Percentiles rank a stretch among this genome's conserved stretches.
These are phyloP conservation scores for Phylloporus sp. DNA, from an alignment of 768 basidiomycete genomes.

Conservation along the genomic window DNA sequence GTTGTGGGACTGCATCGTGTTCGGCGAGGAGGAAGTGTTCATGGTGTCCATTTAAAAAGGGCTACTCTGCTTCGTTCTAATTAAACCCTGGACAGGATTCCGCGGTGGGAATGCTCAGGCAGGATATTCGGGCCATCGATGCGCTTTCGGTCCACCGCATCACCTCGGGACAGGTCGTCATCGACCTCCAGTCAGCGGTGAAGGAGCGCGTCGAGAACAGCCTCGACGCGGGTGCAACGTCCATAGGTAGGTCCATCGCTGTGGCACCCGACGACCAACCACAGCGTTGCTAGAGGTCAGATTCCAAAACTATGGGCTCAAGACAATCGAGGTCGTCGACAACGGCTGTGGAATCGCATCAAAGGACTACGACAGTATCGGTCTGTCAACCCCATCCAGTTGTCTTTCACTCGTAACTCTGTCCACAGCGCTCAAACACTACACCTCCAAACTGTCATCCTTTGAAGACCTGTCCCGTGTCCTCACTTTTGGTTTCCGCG, in stretches of 20 bases:
- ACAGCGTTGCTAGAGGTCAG: conserved; percentile 62
- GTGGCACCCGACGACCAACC: neutral
- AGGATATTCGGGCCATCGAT: conserved; percentile 61
- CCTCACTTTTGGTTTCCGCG: conserved; percentile 88
- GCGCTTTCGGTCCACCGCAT: conserved; percentile 77
- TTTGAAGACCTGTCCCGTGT: conserved; percentile 70
- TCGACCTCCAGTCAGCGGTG: conserved; percentile 89
- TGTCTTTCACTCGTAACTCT: neutral
- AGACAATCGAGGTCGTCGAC: conserved; percentile 83
- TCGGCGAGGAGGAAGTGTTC: neutral
- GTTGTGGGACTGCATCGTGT: conserved; percentile 31
- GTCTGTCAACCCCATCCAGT: conserved; percentile 34
- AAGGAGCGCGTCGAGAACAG: conserved; percentile 98
- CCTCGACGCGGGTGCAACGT: conserved; percentile 86
- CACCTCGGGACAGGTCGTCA: conserved; percentile 91
- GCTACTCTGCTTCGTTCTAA: too few species aligned
- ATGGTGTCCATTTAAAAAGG: neutral
- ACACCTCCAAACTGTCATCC: conserved; percentile 84
- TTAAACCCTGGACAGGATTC: neutral
- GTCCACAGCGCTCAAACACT: conserved; percentile 72
- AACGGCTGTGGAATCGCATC: conserved; percentile 86
- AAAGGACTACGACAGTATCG: conserved; percentile 73
- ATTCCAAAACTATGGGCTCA: conserved; percentile 84
- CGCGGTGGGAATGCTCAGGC: neutral
- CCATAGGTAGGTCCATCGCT: conserved; percentile 56